Percentiles rank a stretch among this genome's conserved stretches.
These are phyloP conservation scores for Penicillium odoratum DNA, from an alignment of 495 filamentous ascomycete genomes.

Conservation along the genomic window DNA sequence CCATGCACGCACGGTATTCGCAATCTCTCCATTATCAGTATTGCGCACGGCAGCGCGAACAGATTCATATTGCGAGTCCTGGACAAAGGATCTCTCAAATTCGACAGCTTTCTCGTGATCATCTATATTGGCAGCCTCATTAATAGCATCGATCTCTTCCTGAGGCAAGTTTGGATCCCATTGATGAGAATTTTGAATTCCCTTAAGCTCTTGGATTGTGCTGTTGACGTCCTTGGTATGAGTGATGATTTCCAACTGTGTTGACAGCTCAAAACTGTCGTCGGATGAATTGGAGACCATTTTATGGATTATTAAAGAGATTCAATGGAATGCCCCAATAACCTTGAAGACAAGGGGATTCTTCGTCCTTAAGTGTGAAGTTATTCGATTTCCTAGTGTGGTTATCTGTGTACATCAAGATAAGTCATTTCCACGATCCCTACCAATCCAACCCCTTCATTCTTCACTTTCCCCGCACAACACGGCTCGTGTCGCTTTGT, in stretches of 20 bases:
- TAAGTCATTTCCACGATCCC: not conserved
- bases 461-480: conserved; percentile 1
- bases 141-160: conserved; percentile 20
- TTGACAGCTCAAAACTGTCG: not conserved
- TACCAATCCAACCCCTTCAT: conserved; percentile 10
- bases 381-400: not conserved
- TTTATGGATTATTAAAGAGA: not conserved
- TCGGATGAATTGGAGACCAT: not conserved
- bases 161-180: conserved; percentile 25
- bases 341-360: not conserved
- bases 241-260: not conserved
- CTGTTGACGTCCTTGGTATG: conserved; percentile 4
- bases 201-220: conserved; percentile 13
- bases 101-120: conserved; percentile 24
- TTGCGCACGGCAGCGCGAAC: conserved; percentile 25
- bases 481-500: conserved; percentile 3
- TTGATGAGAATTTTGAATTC: conserved; percentile 16
- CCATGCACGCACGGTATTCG: conserved; percentile 23
- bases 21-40: conserved; percentile 20
- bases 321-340: not conserved
- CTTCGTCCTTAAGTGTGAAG: not conserved
- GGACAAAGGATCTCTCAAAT: conserved; percentile 14
- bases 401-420: not conserved
- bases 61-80: conserved; percentile 25
- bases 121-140: conserved; percentile 9